These are phyloP conservation scores for Aspergillus sp. DNA, from an alignment of 2,329 filamentous ascomycete genomes.

Conservation along the genomic window DNA sequence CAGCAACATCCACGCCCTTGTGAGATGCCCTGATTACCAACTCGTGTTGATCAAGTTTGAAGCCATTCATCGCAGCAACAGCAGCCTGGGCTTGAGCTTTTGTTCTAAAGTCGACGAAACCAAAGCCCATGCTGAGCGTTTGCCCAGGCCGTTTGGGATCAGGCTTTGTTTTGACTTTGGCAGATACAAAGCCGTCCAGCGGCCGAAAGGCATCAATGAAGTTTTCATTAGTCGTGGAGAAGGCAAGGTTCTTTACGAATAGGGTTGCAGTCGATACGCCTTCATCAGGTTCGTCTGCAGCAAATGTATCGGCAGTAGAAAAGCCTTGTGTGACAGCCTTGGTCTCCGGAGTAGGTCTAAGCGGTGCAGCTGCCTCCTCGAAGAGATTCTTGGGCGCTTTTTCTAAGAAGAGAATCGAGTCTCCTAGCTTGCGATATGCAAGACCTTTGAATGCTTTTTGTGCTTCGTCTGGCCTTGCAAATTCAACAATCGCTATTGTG, in stretches of 20 bases:
- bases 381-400: constrained; percentile 87
- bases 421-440: constrained; percentile 86
- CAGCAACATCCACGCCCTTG: constrained; percentile 79
- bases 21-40: constrained; percentile 82
- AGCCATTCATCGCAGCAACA: constrained; percentile 78
- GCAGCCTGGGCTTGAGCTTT: constrained; percentile 76
- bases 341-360: constrained; percentile 22
- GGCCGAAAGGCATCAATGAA: constrained; percentile 74
- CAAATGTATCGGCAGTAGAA: constrained; percentile 38
- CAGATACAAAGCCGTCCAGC: constrained; percentile 82
- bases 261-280: constrained; percentile 67
- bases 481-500: constrained; percentile 91
- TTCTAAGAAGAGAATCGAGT: constrained; percentile 86
- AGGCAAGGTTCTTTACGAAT: constrained; percentile 92
- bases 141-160: constrained; percentile 88
- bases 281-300: constrained; percentile 33
- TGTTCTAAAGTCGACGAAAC: constrained; percentile 82
- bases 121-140: constrained; percentile 93
- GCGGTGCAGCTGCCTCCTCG: constrained; percentile 29
- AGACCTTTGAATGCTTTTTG: constrained; percentile 78
- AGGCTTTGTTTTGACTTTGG: constrained; percentile 85
- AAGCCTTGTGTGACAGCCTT: constrained; percentile 36
- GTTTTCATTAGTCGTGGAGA: constrained; percentile 72
- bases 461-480: constrained; percentile 71
- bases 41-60: constrained; percentile 80